A percentile compares a stretch with the other conserved stretches of the same genome.
phyloP scores from a whole-genome alignment of 768 basidiomycete species.

The Saitozyma podzolica region DNA sequence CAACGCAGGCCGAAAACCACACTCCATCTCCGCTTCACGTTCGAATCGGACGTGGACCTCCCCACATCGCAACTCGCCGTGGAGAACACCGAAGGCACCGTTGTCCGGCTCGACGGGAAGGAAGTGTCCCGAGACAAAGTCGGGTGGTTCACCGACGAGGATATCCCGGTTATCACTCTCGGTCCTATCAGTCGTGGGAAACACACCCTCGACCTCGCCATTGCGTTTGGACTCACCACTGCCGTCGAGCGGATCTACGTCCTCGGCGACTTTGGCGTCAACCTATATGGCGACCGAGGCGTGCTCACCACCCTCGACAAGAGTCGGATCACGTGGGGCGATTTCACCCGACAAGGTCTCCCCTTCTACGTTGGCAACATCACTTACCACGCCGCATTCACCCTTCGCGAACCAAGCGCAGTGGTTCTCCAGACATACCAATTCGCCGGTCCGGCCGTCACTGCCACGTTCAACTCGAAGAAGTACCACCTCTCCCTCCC shows the following conservation, averaged over 20 bases:
- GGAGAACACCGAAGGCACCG: slow-evolving; percentile 19
- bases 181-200: slow-evolving; percentile 14
- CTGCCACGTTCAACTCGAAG: slow-evolving; percentile 22
- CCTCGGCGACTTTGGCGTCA: slow-evolving; percentile 36
- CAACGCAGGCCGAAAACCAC: slow-evolving; percentile 17
- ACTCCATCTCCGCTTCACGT: slow-evolving; percentile 24
- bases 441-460: slow-evolving; percentile 27
- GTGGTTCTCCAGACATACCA: slow-evolving; percentile 22
- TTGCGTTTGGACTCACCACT: slow-evolving; percentile 22
- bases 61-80: slow-evolving; percentile 17
- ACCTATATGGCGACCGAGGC: slow-evolving; percentile 18
- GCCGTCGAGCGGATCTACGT: slow-evolving; percentile 34
- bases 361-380: slow-evolving; percentile 42
- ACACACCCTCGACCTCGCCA: slow-evolving; percentile 23
- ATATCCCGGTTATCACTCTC: slow-evolving; percentile 25
- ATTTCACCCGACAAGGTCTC: slow-evolving; percentile 29
- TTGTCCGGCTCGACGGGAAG: slow-evolving; percentile 21
- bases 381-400: slow-evolving; percentile 25
- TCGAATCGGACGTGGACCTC: slow-evolving; percentile 14
- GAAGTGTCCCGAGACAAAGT: slow-evolving; percentile 6
- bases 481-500: slow-evolving; percentile 13
- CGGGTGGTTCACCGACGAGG: slow-evolving; percentile 41
- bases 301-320: slow-evolving; percentile 21
- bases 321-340: slow-evolving; percentile 23
- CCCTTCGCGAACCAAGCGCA: not conserved